Percentiles rank a stretch among this genome's conserved stretches.
These are phyloP conservation scores for Tephrocybe sp. DNA, from an alignment of 768 basidiomycete species.

Conservation along the genomic window DNA sequence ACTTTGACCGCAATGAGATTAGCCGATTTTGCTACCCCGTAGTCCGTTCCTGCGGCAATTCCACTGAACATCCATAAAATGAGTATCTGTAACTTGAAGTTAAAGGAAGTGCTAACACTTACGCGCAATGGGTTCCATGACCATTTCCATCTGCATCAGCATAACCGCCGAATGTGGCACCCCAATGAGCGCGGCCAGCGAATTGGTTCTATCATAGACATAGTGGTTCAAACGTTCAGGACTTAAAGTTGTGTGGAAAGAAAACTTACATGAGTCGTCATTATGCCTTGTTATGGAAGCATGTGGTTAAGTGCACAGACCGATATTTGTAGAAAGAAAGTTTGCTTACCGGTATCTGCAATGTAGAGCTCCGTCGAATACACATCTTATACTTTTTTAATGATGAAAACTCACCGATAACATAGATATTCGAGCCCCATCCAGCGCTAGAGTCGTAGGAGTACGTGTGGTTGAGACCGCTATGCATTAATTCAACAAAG, in stretches of 20 bases:
- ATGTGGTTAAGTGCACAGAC: neutral
- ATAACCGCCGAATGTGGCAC: slow-evolving; percentile 31
- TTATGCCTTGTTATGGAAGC: neutral
- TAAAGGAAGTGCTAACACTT: slow-evolving; percentile 5
- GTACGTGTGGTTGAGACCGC: slow-evolving; percentile 10
- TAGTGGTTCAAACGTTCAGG: no score
- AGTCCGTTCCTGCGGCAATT: slow-evolving; percentile 30
- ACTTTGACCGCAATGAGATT: slow-evolving; percentile 13
- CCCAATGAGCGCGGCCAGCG: slow-evolving; percentile 40
- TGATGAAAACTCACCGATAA: slow-evolving; percentile 30
- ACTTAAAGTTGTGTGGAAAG: no score
- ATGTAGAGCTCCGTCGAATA: neutral
- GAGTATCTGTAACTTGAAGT: neutral
- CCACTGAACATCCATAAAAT: slow-evolving; percentile 19
- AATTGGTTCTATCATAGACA: slow-evolving; percentile 36
- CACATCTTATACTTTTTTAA: neutral
- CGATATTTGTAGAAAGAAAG: neutral
- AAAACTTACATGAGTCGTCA: slow-evolving; percentile 2
- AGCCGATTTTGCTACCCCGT: slow-evolving; percentile 29
- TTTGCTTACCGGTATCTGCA: slow-evolving; percentile 21
- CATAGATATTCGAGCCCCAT: slow-evolving; percentile 28
- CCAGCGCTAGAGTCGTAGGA: slow-evolving; percentile 15
- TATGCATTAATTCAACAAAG: neutral
- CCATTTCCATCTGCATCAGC: slow-evolving; percentile 32
- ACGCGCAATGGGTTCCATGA: slow-evolving; percentile 41